Percentiles rank a stretch among this genome's conserved stretches.
These are phyloP conservation scores for Kodamaea fungicola DNA, from an alignment of 1,139 yeast species.

Conservation along the genomic window DNA sequence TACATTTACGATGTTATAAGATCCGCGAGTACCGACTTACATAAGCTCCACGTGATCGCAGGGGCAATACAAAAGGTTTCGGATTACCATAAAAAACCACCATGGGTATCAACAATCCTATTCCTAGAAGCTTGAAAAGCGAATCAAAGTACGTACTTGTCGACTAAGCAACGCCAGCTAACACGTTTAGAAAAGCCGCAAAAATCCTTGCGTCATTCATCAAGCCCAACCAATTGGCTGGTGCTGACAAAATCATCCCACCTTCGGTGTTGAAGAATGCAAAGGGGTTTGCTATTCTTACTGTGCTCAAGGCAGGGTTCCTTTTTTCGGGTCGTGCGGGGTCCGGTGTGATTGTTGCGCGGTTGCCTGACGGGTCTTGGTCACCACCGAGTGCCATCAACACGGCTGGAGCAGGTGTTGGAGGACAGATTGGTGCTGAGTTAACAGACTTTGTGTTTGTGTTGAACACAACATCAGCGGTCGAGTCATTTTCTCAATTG, in stretches of 20 bases:
- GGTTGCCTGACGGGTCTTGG: conserved; percentile 94
- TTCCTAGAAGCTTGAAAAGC: conserved; percentile 83
- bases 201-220: conserved; percentile 83
- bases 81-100: conserved; percentile 1
- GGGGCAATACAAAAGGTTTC: too few relatives aligned
- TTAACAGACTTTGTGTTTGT: conserved; percentile 95
- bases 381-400: conserved; percentile 97
- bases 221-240: conserved; percentile 92
- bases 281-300: conserved; percentile 85
- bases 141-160: conserved; percentile 70
- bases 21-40: too few relatives aligned
- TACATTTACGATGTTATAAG: too few relatives aligned
- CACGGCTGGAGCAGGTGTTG: conserved; percentile 98
- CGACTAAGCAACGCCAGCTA: conserved; percentile 1
- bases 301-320: conserved; percentile 94
- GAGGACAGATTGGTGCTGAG: conserved; percentile 97
- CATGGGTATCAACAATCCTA: conserved; percentile 81
- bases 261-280: conserved; percentile 86
- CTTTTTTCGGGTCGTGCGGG: conserved; percentile 97
- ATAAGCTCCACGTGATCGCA: too few relatives aligned
- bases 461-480: conserved; percentile 82
- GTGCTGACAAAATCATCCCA: conserved; percentile 89
- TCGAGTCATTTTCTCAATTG: conserved; percentile 87
- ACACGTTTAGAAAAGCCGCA: conserved; percentile 74
- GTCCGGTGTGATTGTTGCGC: conserved; percentile 90